Evolutionary conservation across 2,329 filamentous ascomycete genomes (phyloP), one percentile per base, ranked within the genome.

Genomic region (Cordyceps cateniannulata): DNA sequence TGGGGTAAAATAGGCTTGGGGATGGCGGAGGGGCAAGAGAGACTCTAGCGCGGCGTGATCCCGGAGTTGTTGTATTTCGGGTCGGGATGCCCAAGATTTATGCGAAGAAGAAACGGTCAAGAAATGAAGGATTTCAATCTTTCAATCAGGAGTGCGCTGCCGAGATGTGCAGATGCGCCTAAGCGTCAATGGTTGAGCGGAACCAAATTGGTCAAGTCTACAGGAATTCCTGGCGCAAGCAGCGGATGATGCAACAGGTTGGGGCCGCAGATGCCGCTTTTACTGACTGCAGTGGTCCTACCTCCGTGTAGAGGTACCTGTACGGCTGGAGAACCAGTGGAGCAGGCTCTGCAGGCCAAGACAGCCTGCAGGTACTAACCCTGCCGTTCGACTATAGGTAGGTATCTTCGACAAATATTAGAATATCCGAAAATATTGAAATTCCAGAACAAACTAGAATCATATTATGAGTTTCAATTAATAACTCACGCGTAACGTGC

Each of bases 1-100:
- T 61, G 64, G 64, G 44, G 54, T 58, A 48, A 48, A 29, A 32
- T 40, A 58, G 14, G 22, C 29, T 40, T 35, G 44, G 40, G 53
- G 42, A 47, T 22, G 40, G 27, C 12, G 27, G 45, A 27, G 29
- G 27, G 54, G 29, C 20, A 40, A 10, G 7, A 2, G 10, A 35
- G 24, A 27, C 7, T 44, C 27, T 56, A 38, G 53, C 29, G 54
- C 54, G 32, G 10, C 16, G 20, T 27, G 22, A 18, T 16, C 18
- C 5, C 3, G 5, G n/a, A 22, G 5, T 12, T 42, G 38, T n/a
- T 42, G 38, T n/a, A 42, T n/a, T n/a, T 58, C 45, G 54, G 25
- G n/a, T 49, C 20, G 22, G 45, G 44, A 27, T 49, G 27, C 54
- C 32, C 18, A 29, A 7, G 35, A 42, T 42, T 53, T 10, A 22